These are phyloP conservation scores for Colletotrichum sp. DNA, from an alignment of 2,329 filamentous ascomycete species.

Conservation along the genomic window DNA sequence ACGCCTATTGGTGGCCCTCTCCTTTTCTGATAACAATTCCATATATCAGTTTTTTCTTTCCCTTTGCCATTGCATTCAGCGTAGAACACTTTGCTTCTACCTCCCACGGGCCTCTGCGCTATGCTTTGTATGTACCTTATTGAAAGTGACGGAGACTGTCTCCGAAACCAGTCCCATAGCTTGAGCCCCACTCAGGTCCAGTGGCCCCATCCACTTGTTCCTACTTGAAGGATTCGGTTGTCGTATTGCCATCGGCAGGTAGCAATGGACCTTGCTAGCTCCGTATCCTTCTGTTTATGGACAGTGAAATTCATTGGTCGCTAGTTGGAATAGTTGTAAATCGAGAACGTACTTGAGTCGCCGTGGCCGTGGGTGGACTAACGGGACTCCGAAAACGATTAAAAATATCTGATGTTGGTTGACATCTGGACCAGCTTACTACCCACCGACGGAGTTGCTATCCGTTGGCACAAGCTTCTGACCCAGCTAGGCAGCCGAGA, in stretches of 20 bases:
- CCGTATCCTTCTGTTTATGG: neutral
- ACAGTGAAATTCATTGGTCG: fast-evolving
- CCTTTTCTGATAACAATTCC: neutral
- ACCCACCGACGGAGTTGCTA: neutral
- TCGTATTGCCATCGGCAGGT: neutral
- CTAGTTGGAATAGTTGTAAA: neutral
- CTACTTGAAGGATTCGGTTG: neutral
- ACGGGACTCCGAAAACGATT: neutral
- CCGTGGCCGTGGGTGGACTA: fast-evolving
- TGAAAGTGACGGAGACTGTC: neutral
- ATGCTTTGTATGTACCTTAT: fast-evolving
- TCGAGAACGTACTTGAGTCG: neutral
- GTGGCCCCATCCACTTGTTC: neutral
- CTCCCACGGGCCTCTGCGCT: neutral
- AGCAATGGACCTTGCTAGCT: neutral
- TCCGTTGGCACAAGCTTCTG: neutral
- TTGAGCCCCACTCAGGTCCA: neutral
- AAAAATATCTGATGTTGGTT: neutral
- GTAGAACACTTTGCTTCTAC: neutral
- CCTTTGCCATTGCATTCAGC: neutral
- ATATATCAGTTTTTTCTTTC: fast-evolving
- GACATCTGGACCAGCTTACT: neutral
- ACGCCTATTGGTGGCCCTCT: neutral
- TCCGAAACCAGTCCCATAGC: neutral
- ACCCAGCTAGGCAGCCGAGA: neutral